Percentiles rank a stretch among this genome's conserved stretches.
These are phyloP conservation scores for Neurospora sp. DNA, from an alignment of 2,329 filamentous ascomycete species.

Conservation along the genomic window DNA sequence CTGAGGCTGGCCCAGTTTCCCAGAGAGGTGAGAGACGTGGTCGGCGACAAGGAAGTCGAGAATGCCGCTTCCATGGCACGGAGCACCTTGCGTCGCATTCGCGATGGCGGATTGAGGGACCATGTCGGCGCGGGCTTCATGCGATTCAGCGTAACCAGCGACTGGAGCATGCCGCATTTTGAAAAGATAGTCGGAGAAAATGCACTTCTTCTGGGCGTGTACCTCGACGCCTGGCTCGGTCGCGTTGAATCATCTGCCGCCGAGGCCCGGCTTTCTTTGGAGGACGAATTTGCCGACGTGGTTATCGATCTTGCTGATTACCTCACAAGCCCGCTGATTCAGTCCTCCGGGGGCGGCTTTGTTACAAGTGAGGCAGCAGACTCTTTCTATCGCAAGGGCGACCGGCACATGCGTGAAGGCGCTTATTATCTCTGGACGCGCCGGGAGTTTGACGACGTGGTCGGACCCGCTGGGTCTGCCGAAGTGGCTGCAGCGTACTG, in stretches of 20 bases:
- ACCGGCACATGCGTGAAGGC: slow-evolving; percentile 77
- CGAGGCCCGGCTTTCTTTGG: slow-evolving; percentile 21
- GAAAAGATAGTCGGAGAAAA: slow-evolving; percentile 97
- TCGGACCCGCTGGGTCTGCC: slow-evolving; percentile 45
- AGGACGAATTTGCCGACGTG: slow-evolving; percentile 65
- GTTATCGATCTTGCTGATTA: slow-evolving; percentile 83
- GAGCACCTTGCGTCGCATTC: slow-evolving; percentile 68
- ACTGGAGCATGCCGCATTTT: slow-evolving; percentile 93
- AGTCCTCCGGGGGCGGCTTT: slow-evolving; percentile 62
- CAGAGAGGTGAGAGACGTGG: slow-evolving; percentile 66
- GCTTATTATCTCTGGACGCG: slow-evolving; percentile 93
- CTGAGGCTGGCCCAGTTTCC: slow-evolving; percentile 66
- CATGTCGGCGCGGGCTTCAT: slow-evolving; percentile 48
- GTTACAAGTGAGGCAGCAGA: slow-evolving; percentile 87
- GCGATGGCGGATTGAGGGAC: slow-evolving; percentile 44
- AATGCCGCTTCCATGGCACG: slow-evolving; percentile 71
- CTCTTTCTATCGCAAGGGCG: slow-evolving; percentile 63
- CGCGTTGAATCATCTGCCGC: background rate
- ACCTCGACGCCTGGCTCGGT: slow-evolving; percentile 73
- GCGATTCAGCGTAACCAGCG: slow-evolving; percentile 78
- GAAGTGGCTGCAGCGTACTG: slow-evolving; percentile 75
- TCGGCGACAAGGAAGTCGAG: slow-evolving; percentile 70
- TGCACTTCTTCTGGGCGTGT: slow-evolving; percentile 71
- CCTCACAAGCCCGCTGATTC: slow-evolving; percentile 61
- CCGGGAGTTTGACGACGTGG: slow-evolving; percentile 71